A percentile compares a stretch with the other conserved stretches of the same genome.
Evolutionary conservation across 139 green algal genomes (phyloP).

Genomic region (Chlorella sp.): DNA sequence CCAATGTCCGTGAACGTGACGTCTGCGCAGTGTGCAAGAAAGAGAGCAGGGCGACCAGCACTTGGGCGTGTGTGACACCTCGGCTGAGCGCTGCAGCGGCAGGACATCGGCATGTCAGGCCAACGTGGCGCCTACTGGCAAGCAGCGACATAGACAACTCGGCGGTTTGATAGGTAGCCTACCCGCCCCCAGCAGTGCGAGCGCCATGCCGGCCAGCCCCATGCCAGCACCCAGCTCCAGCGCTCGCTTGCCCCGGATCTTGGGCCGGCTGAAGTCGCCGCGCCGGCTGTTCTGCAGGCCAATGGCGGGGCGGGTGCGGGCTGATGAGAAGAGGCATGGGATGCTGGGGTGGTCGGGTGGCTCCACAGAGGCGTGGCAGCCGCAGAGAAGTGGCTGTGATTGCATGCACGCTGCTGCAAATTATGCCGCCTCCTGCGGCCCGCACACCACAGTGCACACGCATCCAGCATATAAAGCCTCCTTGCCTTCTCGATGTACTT

Average conservation of each 20-base stretch:
- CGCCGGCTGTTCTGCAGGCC: slow-evolving; percentile 70
- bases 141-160: too few species aligned
- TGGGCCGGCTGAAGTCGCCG: slow-evolving; percentile 72
- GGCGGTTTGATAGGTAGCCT: too few species aligned
- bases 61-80: too few species aligned
- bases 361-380: neutral
- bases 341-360: neutral
- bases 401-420: too few species aligned
- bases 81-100: too few species aligned
- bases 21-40: slow-evolving; percentile 24
- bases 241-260: slow-evolving; percentile 68
- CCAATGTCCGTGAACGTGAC: slow-evolving; percentile 79
- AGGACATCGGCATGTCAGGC: too few species aligned
- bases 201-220: slow-evolving; percentile 72
- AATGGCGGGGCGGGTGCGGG: neutral
- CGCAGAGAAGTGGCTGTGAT: too few species aligned
- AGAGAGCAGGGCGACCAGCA: neutral
- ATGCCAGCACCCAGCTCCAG: slow-evolving; percentile 92
- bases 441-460: too few species aligned
- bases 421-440: too few species aligned
- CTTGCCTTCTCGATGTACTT: slow-evolving; percentile 89
- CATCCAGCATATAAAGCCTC: too few species aligned
- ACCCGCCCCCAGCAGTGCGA: slow-evolving; percentile 57
- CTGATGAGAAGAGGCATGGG: too few species aligned
- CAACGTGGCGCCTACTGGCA: too few species aligned